phyloP scores from a whole-genome alignment of 129 eudicot species.

The Erigeron canadensis region DNA sequence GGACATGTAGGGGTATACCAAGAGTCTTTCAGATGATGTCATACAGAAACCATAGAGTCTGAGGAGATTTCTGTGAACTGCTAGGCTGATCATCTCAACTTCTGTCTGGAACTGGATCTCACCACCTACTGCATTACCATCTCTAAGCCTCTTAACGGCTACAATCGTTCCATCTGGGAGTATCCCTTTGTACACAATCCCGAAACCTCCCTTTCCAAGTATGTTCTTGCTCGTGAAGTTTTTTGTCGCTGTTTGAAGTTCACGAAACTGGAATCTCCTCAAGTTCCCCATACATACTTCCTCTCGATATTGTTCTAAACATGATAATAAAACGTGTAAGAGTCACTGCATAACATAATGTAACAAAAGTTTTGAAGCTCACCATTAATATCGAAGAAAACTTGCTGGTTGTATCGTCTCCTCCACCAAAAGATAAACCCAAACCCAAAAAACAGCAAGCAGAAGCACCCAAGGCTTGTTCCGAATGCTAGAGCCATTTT shows the following conservation, averaged over 20 bases:
- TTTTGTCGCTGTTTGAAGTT: slow-evolving; percentile 81
- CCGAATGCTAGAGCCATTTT: slow-evolving; percentile 86
- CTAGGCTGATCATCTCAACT: slow-evolving; percentile 95
- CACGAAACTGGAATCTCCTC: slow-evolving; percentile 73
- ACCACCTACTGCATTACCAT: slow-evolving; percentile 74
- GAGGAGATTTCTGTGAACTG: slow-evolving; percentile 89
- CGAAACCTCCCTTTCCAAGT: slow-evolving; percentile 92
- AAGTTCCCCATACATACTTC: slow-evolving; percentile 86
- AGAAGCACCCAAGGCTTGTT: slow-evolving; percentile 79
- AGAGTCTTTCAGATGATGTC: slow-evolving; percentile 67
- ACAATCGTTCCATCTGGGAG: slow-evolving; percentile 86
- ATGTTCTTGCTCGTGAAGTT: slow-evolving; percentile 89
- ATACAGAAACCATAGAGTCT: slow-evolving; percentile 85
- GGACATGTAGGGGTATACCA: slow-evolving; percentile 93
- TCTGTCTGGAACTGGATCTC: slow-evolving; percentile 95
- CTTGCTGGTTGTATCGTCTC: slow-evolving; percentile 76
- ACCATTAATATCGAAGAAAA: slow-evolving; percentile 81
- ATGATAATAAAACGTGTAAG: neutral
- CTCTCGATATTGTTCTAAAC: slow-evolving; percentile 78
- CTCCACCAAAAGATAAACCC: slow-evolving; percentile 87
- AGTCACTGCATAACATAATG: neutral
- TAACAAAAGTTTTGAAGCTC: slow-evolving; percentile 16
- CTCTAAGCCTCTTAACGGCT: slow-evolving; percentile 90
- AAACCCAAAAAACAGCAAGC: slow-evolving; percentile 68
- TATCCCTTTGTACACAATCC: slow-evolving; percentile 81